A percentile compares a stretch with the other conserved stretches of the same genome.
phyloP scores from a whole-genome alignment of 768 basidiomycete species.

The Russula virescens region DNA sequence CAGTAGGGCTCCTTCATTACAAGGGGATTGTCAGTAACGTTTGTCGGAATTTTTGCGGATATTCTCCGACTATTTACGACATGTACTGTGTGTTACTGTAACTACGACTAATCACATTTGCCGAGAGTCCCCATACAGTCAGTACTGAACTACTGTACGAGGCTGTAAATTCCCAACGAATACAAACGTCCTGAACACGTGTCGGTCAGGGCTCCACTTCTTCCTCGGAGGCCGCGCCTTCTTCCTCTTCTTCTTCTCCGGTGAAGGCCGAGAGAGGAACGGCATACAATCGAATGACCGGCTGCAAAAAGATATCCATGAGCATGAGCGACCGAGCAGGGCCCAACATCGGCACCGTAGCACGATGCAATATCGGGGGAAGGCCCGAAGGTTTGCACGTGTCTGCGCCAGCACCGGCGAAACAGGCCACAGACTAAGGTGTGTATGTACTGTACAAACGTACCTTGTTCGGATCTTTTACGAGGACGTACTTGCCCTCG shows the following conservation, averaged over 20 bases:
- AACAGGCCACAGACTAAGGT: conserved; percentile 8
- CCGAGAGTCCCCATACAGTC: background rate
- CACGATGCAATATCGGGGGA: background rate
- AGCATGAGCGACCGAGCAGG: conserved; percentile 17
- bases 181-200: background rate
- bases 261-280: conserved; percentile 88
- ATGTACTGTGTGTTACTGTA: background rate
- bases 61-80: background rate
- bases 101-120: conserved; percentile 2
- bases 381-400: background rate
- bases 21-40: no score
- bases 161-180: conserved; percentile 2
- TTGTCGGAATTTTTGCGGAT: background rate
- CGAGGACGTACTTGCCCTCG: conserved; percentile 94
- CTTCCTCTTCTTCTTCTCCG: conserved; percentile 67
- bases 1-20: background rate
- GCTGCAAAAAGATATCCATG: conserved; percentile 43
- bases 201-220: conserved; percentile 31
- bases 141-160: background rate
- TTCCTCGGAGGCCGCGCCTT: conserved; percentile 40
- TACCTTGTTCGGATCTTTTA: conserved; percentile 98
- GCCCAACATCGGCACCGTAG: conserved; percentile 5
- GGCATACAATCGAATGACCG: conserved; percentile 88
- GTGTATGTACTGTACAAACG: conserved; percentile 26
- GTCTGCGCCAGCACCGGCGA: background rate